Evolutionary conservation across 2,329 filamentous ascomycete genomes (phyloP).

Genomic region (Teratosphaeria viscida): DNA sequence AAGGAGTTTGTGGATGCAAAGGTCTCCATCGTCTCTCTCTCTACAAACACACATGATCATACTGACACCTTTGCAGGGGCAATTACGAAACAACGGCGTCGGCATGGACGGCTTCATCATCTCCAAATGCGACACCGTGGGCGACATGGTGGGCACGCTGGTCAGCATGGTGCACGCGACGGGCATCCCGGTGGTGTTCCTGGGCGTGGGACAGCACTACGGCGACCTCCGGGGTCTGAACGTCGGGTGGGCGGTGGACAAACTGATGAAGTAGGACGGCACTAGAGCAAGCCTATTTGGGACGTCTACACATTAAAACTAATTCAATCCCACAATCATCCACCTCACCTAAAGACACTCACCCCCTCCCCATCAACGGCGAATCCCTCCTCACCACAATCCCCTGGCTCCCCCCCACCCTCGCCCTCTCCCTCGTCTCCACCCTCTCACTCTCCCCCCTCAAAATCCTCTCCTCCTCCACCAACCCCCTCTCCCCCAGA

Average conservation of each 20-base stretch:
- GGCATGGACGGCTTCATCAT: conserved; percentile 95
- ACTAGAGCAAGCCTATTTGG: no score
- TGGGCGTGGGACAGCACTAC: conserved; percentile 64
- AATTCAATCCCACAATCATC: no score
- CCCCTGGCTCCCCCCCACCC: conserved; percentile 4
- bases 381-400: background rate
- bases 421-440: conserved; percentile 8
- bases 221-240: conserved; percentile 54
- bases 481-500: conserved; percentile 48
- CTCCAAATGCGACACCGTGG: conserved; percentile 95
- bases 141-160: conserved; percentile 94
- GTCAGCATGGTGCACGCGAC: conserved; percentile 97
- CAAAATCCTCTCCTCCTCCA: conserved; percentile 32
- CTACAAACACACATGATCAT: background rate
- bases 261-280: conserved; percentile 43
- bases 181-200: conserved; percentile 83
- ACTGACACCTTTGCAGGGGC: conserved; percentile 8
- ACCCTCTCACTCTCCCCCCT: background rate
- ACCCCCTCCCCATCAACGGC: background rate
- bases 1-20: conserved; percentile 54
- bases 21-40: conserved; percentile 2
- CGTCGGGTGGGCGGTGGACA: conserved; percentile 51
- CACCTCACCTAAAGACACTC: no score
- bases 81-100: conserved; percentile 45
- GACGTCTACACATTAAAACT: no score